Percentiles rank a stretch among this genome's conserved stretches.
Conservation (phyloP, 257 asterid genomes). For the Lycium barbarum region DNA sequence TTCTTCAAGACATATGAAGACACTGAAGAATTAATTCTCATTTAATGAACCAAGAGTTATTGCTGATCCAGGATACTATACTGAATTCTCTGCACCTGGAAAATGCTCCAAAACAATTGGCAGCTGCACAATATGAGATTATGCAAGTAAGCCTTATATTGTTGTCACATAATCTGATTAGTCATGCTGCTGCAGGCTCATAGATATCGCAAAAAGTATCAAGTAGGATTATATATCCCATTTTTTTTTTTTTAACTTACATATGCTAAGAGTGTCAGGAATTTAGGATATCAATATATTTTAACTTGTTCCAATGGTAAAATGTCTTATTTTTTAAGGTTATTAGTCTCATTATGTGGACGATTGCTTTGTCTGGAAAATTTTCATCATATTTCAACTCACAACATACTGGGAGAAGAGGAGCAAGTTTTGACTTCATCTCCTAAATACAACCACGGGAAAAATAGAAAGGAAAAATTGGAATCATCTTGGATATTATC, state of each 20-base stretch:
- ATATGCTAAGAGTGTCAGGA: not conserved
- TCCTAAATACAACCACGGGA: conserved; percentile 46
- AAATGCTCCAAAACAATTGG: conserved; percentile 82
- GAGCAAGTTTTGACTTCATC: not conserved
- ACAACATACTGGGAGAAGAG: not conserved
- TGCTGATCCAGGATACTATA: conserved; percentile 54
- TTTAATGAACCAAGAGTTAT: conserved; percentile 71
- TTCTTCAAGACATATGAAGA: conserved; percentile 71
- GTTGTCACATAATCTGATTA: conserved; percentile 80
- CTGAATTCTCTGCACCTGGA: conserved; percentile 61
- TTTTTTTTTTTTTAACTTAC: not conserved
- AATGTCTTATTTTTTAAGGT: not conserved
- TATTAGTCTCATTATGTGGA: not conserved
- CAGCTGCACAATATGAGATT: conserved; percentile 69
- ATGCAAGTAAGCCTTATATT: conserved; percentile 89
- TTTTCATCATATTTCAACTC: not conserved
- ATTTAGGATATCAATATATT: not conserved
- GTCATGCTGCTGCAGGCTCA: conserved; percentile 77
- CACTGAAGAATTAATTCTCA: conserved; percentile 73
- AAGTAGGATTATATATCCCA: conserved; percentile 42
- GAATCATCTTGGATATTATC: conserved; percentile 69
- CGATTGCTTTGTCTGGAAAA: not conserved
- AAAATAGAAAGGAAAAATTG: conserved; percentile 83
- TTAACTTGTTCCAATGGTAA: not conserved
- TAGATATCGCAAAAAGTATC: conserved; percentile 71